These are phyloP conservation scores for Chaetomium strumarium DNA, from an alignment of 2,329 filamentous ascomycete genomes.

Conservation along the genomic window DNA sequence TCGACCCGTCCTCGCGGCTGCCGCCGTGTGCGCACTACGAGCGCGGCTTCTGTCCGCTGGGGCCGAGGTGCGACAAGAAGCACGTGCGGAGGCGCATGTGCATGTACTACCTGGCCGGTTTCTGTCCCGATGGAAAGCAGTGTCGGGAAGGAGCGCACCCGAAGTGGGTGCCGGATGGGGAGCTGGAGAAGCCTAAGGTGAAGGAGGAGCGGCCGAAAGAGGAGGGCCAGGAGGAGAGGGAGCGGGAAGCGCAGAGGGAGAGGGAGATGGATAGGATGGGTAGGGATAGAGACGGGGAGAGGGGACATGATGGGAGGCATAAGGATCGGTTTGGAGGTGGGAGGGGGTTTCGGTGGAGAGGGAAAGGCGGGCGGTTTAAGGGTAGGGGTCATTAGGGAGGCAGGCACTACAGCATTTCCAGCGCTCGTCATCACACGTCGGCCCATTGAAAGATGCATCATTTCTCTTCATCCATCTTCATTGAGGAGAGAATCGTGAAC, in stretches of 20 bases:
- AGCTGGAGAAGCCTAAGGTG: slow-evolving; percentile 68
- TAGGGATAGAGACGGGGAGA: slow-evolving; percentile 23
- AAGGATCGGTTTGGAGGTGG: slow-evolving; percentile 32
- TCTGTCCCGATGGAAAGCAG: slow-evolving; percentile 70
- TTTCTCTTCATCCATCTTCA: neutral
- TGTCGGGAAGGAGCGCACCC: slow-evolving; percentile 82
- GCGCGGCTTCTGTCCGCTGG: slow-evolving; percentile 87
- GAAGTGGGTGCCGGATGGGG: slow-evolving; percentile 59
- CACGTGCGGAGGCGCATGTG: slow-evolving; percentile 81
- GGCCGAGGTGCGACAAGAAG: slow-evolving; percentile 79
- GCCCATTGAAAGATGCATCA: neutral
- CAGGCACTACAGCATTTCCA: neutral
- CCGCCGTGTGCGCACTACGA: slow-evolving; percentile 89
- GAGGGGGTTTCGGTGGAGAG: slow-evolving; percentile 31
- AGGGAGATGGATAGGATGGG: slow-evolving; percentile 21
- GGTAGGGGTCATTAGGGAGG: slow-evolving; percentile 21
- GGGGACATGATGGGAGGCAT: slow-evolving; percentile 21
- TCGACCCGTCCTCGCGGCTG: slow-evolving; percentile 73
- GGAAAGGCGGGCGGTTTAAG: slow-evolving; percentile 28
- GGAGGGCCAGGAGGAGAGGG: slow-evolving; percentile 33
- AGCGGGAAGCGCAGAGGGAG: slow-evolving; percentile 36
- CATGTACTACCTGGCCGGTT: slow-evolving; percentile 82
- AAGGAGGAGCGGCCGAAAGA: slow-evolving; percentile 62
- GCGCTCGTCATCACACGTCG: neutral
- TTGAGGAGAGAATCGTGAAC: slow-evolving; percentile 10